phyloP scores from a whole-genome alignment of 139 green algal genomes.

The Chlorella sp. region DNA sequence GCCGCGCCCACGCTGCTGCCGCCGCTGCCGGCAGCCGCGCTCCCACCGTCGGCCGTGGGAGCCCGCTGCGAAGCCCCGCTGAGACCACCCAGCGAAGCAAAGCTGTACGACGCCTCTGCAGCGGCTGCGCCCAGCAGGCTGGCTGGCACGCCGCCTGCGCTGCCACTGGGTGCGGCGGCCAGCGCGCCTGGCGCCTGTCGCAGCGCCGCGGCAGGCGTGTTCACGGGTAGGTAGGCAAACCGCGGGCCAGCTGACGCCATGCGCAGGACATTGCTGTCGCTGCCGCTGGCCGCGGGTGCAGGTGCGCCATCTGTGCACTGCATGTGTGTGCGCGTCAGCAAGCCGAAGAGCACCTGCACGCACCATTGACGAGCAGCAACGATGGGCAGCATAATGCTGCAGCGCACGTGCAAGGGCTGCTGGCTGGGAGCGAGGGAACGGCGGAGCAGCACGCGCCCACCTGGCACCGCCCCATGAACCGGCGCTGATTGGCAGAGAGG shows the following conservation, averaged over 20 bases:
- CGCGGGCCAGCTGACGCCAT: constrained; percentile 66
- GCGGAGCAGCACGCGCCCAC: background rate
- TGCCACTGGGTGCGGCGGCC: background rate
- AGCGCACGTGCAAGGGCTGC: background rate
- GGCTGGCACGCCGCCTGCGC: background rate
- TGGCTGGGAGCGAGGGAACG: background rate
- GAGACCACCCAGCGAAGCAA: constrained; percentile 15
- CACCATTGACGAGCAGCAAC: background rate
- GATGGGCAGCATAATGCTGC: background rate
- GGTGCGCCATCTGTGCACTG: background rate
- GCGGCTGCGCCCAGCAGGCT: background rate
- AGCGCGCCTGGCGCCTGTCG: constrained; percentile 3
- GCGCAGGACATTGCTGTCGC: constrained; percentile 78
- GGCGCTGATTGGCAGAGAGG: constrained; percentile 78
- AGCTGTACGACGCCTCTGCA: constrained; percentile 1
- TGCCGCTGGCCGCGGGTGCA: background rate
- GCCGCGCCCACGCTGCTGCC: background rate
- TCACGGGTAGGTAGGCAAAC: constrained; percentile 92
- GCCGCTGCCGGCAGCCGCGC: background rate
- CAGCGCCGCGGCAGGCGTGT: constrained; percentile 43
- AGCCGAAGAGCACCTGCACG: constrained; percentile 70
- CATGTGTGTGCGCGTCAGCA: constrained; percentile 59
- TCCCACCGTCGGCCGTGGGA: background rate
- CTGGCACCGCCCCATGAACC: constrained; percentile 51
- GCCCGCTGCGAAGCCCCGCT: background rate